Evolutionary conservation across 768 basidiomycete genomes (phyloP), one percentile per base, ranked within the genome.

Genomic region (Pleurotus salmoneostramineus): DNA sequence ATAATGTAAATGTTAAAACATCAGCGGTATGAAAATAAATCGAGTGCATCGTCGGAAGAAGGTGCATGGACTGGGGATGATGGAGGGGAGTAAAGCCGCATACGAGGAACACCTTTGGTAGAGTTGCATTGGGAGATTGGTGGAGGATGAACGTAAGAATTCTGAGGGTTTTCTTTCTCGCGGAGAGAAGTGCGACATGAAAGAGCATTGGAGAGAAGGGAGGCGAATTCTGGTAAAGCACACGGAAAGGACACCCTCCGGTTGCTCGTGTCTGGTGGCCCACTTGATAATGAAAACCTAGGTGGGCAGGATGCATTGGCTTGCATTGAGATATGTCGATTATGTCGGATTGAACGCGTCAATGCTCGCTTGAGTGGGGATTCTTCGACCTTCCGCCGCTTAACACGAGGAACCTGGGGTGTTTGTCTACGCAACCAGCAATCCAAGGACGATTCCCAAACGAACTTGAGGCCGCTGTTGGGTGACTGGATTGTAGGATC

Each of bases 31-130:
- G 77, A 72, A 64, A 83, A 82, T 57, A 83, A 66, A 67, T 83
- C 71, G 61, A 83, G 65, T 4, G 74, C 73, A 61, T 83, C 82
- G 50, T 83, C 81, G 8, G 82, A 83, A 44, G 63, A 56, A 12
- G 64, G 56, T 50, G 69, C 48, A 8, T 60, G 32, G 33, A 32
- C 35, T 7, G 52, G 52, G 14, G 52, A 55, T 17, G 52, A 11
- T 55, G 50, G 42, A 33, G 50, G 34, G 15, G 42, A 47, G 15
- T 11, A 15, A 17, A 11, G 44, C 12, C 6, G 44, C 44, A 45
- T 11, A 45, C 15, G 44, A 11, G 44, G n/a, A 45, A 45, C 14
- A 6, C 11, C 6, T 17, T 45, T 45, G 40, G n/a, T 17, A 45
- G 10, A 17, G 12, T 45, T 45, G n/a, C 15, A 45, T 6, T 11